Evolutionary conservation across 179 eudicot species (phyloP).

Genomic region (Silene vulgaris): DNA sequence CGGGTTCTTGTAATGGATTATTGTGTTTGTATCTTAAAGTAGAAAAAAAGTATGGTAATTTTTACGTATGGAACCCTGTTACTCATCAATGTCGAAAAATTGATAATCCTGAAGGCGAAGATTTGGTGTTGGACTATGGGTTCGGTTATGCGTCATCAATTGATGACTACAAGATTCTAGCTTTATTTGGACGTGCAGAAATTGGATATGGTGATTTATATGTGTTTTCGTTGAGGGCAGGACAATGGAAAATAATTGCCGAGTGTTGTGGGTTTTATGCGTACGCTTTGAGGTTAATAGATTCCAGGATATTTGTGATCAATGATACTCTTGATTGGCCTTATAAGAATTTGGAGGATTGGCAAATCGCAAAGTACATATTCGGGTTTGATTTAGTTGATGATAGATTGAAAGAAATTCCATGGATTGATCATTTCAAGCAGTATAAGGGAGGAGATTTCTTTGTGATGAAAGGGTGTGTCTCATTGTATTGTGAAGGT

Average conservation of each 20-base stretch:
- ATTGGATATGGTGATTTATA: background rate
- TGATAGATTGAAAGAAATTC: slow-evolving; percentile 2
- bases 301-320: background rate
- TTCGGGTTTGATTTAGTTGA: slow-evolving; percentile 10
- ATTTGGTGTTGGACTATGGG: background rate
- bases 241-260: background rate
- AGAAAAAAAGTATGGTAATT: background rate
- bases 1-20: slow-evolving; percentile 6
- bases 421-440: background rate
- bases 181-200: background rate
- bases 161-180: slow-evolving; percentile 14
- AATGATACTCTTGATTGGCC: background rate
- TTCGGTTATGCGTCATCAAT: slow-evolving; percentile 10
- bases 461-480: background rate
- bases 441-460: background rate
- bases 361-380: too few relatives aligned
- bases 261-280: background rate
- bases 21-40: background rate
- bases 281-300: too few relatives aligned
- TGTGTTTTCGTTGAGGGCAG: background rate
- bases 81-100: background rate
- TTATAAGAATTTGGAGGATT: background rate
- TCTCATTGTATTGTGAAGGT: background rate
- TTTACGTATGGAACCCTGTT: background rate
- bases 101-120: background rate